Evolutionary conservation across 2,329 filamentous ascomycete genomes (phyloP), one percentile per base, ranked within the genome.

Genomic region (Diaporthe citriasiana): DNA sequence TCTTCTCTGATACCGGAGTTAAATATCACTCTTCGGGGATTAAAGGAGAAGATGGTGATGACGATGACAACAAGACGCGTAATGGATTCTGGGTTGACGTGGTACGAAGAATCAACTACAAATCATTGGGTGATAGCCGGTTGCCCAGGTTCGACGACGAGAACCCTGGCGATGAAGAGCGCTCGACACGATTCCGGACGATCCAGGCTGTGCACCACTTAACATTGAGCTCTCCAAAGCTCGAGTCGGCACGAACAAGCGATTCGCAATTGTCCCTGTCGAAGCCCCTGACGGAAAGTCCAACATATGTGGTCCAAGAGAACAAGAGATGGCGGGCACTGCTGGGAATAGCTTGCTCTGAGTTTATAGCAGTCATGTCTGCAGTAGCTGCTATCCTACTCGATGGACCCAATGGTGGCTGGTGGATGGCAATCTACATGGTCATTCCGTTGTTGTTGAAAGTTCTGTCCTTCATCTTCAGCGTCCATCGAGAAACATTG

Each of bases 131-230:
- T 22, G 38, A 25, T 12, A 42, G 38, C 10, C 19, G 33, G 22
- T 33, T 60, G n/a, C 56, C 56, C 22, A 60, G 40, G 56, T 60
- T 60, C 56, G 56, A 60, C n/a, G 38, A 25, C 8, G 56, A 60
- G 38, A 25, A 60, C 12, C n/a, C 47, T 25, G 25, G 35, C 35
- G 19, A 42, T 17, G n/a, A 40, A 35, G 30, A 57, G 33, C 13
- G 25, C 56, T 40, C 56, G 56, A 7, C 27, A 13, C 56, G 35
- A 35, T 60, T 60, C 10, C 56, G 56, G 22, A 25, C 56, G 1
- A 22, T 60, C 4, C 56, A 60, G 56, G 38, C 56, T 17, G 56
- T 60, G 6, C 35, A 60, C 13, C 35, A 60, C 25, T 15, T 60
- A 7, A 60, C 33, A 25, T 4, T 60, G 12, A 5, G 56, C 1